Conservation (phyloP, 352 stramenopile genomes). For the Elongisporangium undulatum region DNA sequence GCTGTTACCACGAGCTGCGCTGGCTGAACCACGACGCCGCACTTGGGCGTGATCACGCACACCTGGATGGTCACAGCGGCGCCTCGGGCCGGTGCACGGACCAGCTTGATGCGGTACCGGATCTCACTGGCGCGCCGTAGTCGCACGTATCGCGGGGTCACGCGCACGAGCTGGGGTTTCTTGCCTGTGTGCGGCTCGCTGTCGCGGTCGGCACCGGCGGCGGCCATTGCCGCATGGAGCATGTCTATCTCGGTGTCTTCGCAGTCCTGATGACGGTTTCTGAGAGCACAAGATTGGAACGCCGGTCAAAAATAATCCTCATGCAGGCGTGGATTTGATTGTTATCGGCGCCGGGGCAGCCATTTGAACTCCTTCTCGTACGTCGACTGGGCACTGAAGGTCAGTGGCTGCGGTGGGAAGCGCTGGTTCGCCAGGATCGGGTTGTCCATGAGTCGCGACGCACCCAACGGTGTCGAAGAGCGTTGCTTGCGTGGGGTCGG, state of each 20-base stretch:
- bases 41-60: conserved; percentile 59
- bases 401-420: conserved; percentile 35
- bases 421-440: conserved; percentile 45
- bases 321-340: background rate
- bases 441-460: conserved; percentile 17
- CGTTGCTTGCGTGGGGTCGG: conserved; percentile 3
- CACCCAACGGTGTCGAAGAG: background rate
- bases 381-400: conserved; percentile 33
- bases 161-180: conserved; percentile 40
- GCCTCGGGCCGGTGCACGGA: conserved; percentile 33
- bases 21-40: conserved; percentile 39
- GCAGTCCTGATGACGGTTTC: background rate
- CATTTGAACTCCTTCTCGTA: conserved; percentile 33
- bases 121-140: conserved; percentile 62
- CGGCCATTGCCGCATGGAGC: background rate
- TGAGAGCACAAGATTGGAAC: background rate
- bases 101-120: conserved; percentile 53
- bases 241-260: background rate
- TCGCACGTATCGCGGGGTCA: conserved; percentile 57
- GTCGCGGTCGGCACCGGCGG: background rate
- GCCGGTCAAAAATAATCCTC: background rate
- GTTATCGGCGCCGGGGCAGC: conserved; percentile 24
- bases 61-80: conserved; percentile 64
- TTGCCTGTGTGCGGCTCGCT: conserved; percentile 2
- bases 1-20: conserved; percentile 45